Evolutionary conservation across 2,329 filamentous ascomycete genomes (phyloP).

Genomic region (Colletotrichum cuscutae): DNA sequence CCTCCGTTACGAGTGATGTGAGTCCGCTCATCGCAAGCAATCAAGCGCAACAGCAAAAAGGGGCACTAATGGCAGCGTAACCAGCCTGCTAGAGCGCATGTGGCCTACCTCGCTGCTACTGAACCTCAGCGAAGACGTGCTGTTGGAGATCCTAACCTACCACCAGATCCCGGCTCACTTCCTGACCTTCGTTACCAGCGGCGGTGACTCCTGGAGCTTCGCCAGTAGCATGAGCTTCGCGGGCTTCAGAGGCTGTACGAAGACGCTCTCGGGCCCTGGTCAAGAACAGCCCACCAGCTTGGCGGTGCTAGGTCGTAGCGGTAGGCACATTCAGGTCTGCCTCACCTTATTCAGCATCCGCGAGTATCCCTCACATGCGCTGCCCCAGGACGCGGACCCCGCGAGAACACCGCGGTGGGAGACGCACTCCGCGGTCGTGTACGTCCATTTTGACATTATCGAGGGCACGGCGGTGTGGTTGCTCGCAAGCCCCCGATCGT

Average conservation of each 20-base stretch:
- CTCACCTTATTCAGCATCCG: constrained; percentile 19
- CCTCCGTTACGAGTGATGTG: constrained; percentile 19
- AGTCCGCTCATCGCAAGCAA: not conserved
- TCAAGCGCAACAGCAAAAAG: no score
- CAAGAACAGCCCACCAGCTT: not conserved
- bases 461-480: constrained; percentile 27
- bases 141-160: constrained; percentile 20
- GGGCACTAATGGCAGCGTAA: not conserved
- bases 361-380: constrained; percentile 5
- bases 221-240: constrained; percentile 18
- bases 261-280: not conserved
- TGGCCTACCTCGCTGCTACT: constrained; percentile 17
- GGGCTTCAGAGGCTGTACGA: constrained; percentile 1
- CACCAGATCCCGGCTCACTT: constrained; percentile 18
- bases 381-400: not conserved
- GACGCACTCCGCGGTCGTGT: constrained; percentile 17
- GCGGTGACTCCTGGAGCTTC: constrained; percentile 17
- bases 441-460: constrained; percentile 16
- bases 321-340: constrained; percentile 16
- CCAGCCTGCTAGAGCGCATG: constrained; percentile 17
- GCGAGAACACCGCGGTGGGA: constrained; percentile 17
- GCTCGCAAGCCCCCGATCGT: constrained; percentile 3
- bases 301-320: constrained; percentile 12
- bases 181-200: constrained; percentile 6
- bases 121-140: constrained; percentile 13